Evolutionary conservation across 805 yeast species (phyloP).

Genomic region (Hanseniaspora lachancei): DNA sequence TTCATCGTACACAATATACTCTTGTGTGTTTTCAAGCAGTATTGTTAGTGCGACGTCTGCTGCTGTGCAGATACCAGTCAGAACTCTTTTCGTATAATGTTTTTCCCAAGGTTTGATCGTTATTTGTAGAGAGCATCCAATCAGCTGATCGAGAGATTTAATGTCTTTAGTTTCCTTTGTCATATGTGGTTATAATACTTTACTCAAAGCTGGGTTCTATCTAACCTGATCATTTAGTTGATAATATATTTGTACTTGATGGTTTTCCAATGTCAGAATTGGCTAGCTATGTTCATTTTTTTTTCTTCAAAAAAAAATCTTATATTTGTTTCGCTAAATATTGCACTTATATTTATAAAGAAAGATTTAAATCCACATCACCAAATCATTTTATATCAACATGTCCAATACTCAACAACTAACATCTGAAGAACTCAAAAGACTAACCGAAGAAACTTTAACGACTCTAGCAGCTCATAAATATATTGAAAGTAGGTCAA

Average conservation of each 20-base stretch:
- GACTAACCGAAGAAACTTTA: not conserved
- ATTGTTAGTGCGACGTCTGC: not conserved
- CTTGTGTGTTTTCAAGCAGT: not conserved
- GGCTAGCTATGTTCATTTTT: too few species aligned
- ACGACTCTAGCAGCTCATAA: not conserved
- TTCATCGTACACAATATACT: not conserved
- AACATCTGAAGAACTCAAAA: not conserved
- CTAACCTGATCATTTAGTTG: too few species aligned
- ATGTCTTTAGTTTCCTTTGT: not conserved
- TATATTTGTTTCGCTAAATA: not conserved
- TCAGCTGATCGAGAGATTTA: not conserved
- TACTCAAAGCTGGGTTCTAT: not conserved
- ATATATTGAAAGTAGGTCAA: constrained; percentile 3
- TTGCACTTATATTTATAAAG: too few species aligned
- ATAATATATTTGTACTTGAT: too few species aligned
- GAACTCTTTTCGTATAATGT: not conserved
- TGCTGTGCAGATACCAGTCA: constrained; percentile 5
- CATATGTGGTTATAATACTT: not conserved
- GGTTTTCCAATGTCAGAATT: too few species aligned
- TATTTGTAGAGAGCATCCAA: not conserved
- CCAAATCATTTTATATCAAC: not conserved
- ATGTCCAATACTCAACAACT: not conserved
- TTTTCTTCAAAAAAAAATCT: too few species aligned
- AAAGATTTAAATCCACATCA: too few species aligned
- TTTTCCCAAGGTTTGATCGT: not conserved